phyloP scores from a whole-genome alignment of 2,329 filamentous ascomycete species.

The Colletotrichum musicola region DNA sequence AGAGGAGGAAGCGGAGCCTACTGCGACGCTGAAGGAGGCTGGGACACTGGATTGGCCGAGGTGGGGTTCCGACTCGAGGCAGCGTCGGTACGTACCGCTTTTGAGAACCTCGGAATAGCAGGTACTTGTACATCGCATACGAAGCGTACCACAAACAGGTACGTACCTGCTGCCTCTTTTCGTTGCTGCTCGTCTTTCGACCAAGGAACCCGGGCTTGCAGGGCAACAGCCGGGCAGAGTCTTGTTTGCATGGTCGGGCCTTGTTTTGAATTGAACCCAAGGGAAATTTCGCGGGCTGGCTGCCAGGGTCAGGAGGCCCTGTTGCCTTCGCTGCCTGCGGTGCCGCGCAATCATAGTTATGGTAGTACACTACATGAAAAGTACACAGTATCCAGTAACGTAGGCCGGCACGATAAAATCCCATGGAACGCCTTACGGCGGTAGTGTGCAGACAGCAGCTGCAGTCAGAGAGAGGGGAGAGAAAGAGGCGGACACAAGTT shows the following conservation, averaged over 20 bases:
- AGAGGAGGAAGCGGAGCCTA: conserved; percentile 28
- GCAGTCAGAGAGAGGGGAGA: conserved; percentile 1
- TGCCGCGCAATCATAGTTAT: too few species aligned
- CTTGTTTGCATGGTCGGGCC: conserved; percentile 9
- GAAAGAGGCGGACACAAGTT: not conserved
- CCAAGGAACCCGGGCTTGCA: conserved; percentile 6
- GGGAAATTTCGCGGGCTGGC: conserved; percentile 19
- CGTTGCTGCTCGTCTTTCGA: not conserved
- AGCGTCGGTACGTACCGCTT: conserved; percentile 21
- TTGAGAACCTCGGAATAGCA: not conserved
- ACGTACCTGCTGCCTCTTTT: not conserved
- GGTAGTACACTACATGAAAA: not conserved
- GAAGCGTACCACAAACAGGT: not conserved
- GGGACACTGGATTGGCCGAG: conserved; percentile 26
- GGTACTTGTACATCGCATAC: not conserved
- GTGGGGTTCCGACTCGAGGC: conserved; percentile 16
- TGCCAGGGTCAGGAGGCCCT: conserved; percentile 25
- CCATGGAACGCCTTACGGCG: too few species aligned
- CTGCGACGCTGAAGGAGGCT: conserved; percentile 32
- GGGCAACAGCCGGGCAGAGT: conserved; percentile 11
- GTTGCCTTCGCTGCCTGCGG: not conserved
- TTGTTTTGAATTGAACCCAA: conserved; percentile 23
- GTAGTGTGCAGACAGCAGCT: conserved; percentile 8
- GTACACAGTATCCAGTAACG: not conserved
- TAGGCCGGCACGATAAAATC: not conserved